phyloP scores from a whole-genome alignment of 2,329 filamentous ascomycete genomes.

The Fusarium sp. region DNA sequence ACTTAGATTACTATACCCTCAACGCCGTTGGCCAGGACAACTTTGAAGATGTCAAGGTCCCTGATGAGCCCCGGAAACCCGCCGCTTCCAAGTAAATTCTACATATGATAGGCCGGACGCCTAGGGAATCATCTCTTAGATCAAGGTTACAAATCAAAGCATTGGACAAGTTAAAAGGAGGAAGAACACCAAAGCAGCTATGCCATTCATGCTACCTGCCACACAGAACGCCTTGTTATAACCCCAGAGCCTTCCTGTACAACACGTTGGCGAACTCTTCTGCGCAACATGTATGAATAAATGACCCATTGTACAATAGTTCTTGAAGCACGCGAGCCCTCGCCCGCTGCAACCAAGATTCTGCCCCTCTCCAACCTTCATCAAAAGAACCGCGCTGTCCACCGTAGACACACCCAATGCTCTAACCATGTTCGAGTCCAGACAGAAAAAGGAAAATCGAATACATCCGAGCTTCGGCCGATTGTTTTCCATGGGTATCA shows the following conservation, averaged over 20 bases:
- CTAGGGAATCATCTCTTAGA: constrained; percentile 19
- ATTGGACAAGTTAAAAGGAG: neutral
- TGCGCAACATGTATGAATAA: constrained; percentile 37
- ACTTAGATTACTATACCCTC: constrained; percentile 72
- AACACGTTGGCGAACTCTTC: constrained; percentile 36
- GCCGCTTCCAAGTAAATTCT: constrained; percentile 50
- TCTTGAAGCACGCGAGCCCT: constrained; percentile 24
- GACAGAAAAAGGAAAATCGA: constrained; percentile 36
- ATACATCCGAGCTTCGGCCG: constrained; percentile 39
- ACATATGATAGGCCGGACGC: neutral
- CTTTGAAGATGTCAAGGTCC: constrained; percentile 94
- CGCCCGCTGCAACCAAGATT: constrained; percentile 28
- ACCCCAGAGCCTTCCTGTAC: constrained; percentile 33
- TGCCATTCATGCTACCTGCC: constrained; percentile 34
- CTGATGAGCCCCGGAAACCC: constrained; percentile 73
- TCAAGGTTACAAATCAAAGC: neutral
- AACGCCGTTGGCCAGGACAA: constrained; percentile 93
- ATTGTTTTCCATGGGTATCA: constrained; percentile 53
- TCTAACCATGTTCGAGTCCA: constrained; percentile 32
- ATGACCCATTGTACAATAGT: constrained; percentile 40
- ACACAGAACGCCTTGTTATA: constrained; percentile 33
- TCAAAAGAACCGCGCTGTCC: constrained; percentile 24
- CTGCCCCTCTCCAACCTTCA: constrained; percentile 26
- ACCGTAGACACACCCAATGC: constrained; percentile 22
- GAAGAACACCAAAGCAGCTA: constrained; percentile 21